Conservation (phyloP, 352 stramenopile genomes). For the Globisporangium perplexum region DNA sequence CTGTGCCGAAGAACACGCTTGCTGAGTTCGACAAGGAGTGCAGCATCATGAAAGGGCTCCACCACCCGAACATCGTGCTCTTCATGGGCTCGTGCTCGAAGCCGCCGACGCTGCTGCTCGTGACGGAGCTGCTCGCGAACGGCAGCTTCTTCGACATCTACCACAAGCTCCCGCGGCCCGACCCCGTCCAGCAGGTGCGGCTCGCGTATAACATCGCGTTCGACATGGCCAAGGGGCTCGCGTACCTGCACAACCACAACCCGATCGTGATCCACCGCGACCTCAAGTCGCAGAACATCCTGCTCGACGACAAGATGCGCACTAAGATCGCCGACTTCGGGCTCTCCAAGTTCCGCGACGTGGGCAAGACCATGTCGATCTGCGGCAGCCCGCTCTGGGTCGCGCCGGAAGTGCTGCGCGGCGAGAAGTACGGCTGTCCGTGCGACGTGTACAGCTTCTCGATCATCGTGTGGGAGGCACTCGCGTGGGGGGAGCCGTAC, state of each 20-base stretch:
- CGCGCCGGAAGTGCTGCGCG: slow-evolving; percentile 67
- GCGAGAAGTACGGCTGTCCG: slow-evolving; percentile 76
- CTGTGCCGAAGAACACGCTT: slow-evolving; percentile 77
- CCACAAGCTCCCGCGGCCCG: slow-evolving; percentile 66
- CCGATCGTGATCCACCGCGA: slow-evolving; percentile 96
- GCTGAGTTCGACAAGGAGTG: slow-evolving; percentile 82
- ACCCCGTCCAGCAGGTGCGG: slow-evolving; percentile 44
- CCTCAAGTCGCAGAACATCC: slow-evolving; percentile 77
- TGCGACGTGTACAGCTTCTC: slow-evolving; percentile 88
- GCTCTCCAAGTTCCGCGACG: slow-evolving; percentile 78
- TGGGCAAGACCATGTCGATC: slow-evolving; percentile 85
- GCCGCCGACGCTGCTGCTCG: slow-evolving; percentile 93
- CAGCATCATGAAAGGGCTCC: slow-evolving; percentile 85
- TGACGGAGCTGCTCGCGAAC: slow-evolving; percentile 91
- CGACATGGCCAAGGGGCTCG: slow-evolving; percentile 90
- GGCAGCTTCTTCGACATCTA: slow-evolving; percentile 87
- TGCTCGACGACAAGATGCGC: slow-evolving; percentile 78
- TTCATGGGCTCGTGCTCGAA: slow-evolving; percentile 98
- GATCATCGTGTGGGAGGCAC: slow-evolving; percentile 86
- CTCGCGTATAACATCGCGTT: slow-evolving; percentile 82
- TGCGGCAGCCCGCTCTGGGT: slow-evolving; percentile 81
- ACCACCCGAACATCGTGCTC: slow-evolving; percentile 97
- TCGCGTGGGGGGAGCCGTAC: slow-evolving; percentile 78
- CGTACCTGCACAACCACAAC: slow-evolving; percentile 97
- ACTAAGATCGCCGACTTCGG: slow-evolving; percentile 85